A percentile compares a stretch with the other conserved stretches of the same genome.
phyloP scores from a whole-genome alignment of 176 grass and related monocot species.

The Juncus inflexus region DNA sequence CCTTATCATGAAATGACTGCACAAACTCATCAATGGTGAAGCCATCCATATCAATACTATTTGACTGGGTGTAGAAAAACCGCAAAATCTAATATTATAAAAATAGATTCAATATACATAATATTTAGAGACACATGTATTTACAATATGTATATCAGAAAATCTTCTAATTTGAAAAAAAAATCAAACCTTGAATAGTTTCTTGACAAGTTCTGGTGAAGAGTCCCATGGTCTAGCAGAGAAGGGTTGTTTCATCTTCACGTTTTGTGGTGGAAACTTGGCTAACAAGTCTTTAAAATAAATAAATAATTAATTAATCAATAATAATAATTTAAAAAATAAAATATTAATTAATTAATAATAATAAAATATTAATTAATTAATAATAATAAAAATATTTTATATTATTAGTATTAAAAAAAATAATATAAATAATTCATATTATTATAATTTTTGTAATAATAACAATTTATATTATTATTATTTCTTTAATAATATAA shows the following conservation, averaged over 20 bases:
- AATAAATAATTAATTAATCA: too few species aligned
- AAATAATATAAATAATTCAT: too few species aligned
- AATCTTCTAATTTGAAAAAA: neutral
- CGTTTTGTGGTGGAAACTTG: conserved; percentile 87
- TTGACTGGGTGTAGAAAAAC: conserved; percentile 62
- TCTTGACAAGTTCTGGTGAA: conserved; percentile 84
- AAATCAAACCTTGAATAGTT: conserved; percentile 77
- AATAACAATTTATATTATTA: too few species aligned
- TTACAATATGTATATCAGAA: neutral
- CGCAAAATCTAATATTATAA: conserved; percentile 58
- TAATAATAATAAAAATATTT: too few species aligned
- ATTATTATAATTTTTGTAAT: too few species aligned
- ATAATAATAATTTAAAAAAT: too few species aligned
- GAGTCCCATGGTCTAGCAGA: conserved; percentile 83
- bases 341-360: too few species aligned
- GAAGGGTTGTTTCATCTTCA: conserved; percentile 89
- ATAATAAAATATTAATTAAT: too few species aligned
- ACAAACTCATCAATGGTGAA: conserved; percentile 94
- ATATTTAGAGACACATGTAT: neutral
- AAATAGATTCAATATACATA: neutral
- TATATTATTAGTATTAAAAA: too few species aligned
- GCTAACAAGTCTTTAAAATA: conserved; percentile 69
- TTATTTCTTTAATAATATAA: too few species aligned
- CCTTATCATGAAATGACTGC: conserved; percentile 96
- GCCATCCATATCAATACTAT: conserved; percentile 47